phyloP scores from a whole-genome alignment of 352 stramenopile genomes.

The Phytophthora syringae region DNA sequence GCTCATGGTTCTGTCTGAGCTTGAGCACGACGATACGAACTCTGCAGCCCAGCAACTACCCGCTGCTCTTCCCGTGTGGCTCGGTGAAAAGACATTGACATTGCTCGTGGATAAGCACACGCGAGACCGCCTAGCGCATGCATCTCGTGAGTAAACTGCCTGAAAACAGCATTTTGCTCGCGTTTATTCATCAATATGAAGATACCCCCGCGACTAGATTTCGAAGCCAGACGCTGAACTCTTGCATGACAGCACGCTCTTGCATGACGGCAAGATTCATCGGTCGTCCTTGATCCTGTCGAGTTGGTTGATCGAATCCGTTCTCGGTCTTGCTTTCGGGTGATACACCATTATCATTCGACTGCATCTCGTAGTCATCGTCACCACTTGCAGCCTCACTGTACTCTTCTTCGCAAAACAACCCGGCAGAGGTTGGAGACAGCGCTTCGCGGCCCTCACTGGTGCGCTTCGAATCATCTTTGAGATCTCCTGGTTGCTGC shows the following conservation, averaged over 20 bases:
- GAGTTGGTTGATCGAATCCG: slow-evolving; percentile 5
- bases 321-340: slow-evolving; percentile 3
- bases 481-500: slow-evolving; percentile 5
- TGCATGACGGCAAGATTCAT: slow-evolving; percentile 49
- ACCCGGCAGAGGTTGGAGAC: slow-evolving; percentile 51
- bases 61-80: slow-evolving; percentile 59
- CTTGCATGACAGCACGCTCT: slow-evolving; percentile 81
- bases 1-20: slow-evolving; percentile 36
- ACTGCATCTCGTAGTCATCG: background rate
- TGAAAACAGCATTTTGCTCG: background rate
- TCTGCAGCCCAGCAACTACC: slow-evolving; percentile 17
- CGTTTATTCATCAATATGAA: slow-evolving; percentile 19
- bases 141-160: slow-evolving; percentile 15
- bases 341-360: slow-evolving; percentile 10
- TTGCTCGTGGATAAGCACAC: slow-evolving; percentile 61
- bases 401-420: slow-evolving; percentile 78
- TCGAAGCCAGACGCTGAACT: slow-evolving; percentile 80
- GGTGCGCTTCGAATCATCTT: slow-evolving; percentile 2
- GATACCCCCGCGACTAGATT: slow-evolving; percentile 45
- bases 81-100: slow-evolving; percentile 60
- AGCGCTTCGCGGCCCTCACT: slow-evolving; percentile 29
- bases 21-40: background rate
- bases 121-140: slow-evolving; percentile 48
- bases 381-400: slow-evolving; percentile 43
- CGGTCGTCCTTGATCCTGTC: slow-evolving; percentile 3